These are phyloP conservation scores for Solanum commersonii DNA, from an alignment of 257 asterid genomes.

Conservation along the genomic window DNA sequence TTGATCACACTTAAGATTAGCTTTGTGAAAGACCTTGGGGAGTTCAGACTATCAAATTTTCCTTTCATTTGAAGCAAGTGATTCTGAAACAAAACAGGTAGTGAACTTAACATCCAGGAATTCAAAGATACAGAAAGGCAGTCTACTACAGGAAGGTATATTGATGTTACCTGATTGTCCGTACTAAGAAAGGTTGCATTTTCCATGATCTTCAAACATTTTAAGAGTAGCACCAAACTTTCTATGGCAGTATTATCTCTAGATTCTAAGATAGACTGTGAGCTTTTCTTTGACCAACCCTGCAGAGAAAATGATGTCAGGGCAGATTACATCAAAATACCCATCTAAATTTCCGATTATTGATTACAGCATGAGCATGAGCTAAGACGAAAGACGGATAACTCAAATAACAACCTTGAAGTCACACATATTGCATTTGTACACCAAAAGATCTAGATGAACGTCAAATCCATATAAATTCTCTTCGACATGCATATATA, in stretches of 20 bases:
- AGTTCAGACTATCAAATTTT: constrained; percentile 33
- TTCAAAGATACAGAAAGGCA: not conserved
- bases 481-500: not conserved
- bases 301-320: constrained; percentile 16
- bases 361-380: not conserved
- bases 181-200: constrained; percentile 68
- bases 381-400: not conserved
- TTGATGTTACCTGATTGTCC: constrained; percentile 49
- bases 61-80: constrained; percentile 80
- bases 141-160: not conserved
- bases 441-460: not conserved
- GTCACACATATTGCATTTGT: not conserved
- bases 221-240: constrained; percentile 54
- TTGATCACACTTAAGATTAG: constrained; percentile 53
- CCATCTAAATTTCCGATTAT: not conserved
- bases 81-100: constrained; percentile 30
- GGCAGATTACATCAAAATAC: not conserved
- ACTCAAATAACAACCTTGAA: not conserved
- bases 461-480: not conserved
- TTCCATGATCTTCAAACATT: constrained; percentile 76
- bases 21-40: constrained; percentile 56
- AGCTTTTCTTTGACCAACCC: constrained; percentile 47
- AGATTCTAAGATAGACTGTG: constrained; percentile 17
- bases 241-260: constrained; percentile 35
- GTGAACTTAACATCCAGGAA: not conserved